A percentile compares a stretch with the other conserved stretches of the same genome.
These are phyloP conservation scores for Apophysomyces variabilis DNA, from an alignment of 371 early-diverging fungal species.

Conservation along the genomic window DNA sequence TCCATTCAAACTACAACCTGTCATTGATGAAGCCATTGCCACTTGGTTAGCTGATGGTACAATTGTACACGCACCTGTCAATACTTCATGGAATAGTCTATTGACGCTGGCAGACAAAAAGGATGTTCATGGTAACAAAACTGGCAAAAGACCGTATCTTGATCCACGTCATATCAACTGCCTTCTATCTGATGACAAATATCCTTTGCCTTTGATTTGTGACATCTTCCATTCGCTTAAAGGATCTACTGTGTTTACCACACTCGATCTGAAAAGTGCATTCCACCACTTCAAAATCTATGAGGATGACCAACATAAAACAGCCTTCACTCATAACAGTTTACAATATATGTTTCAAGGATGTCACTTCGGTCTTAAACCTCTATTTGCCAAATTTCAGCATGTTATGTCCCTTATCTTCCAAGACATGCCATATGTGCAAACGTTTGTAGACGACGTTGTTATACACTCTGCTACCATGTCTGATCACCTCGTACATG, in stretches of 20 bases:
- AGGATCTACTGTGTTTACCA: conserved; percentile 18
- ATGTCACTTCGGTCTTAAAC: no score
- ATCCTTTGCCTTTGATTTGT: conserved; percentile 11
- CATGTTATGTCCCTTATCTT: conserved; percentile 20
- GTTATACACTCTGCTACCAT: conserved; percentile 3
- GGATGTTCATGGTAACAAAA: conserved; percentile 17
- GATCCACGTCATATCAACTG: conserved; percentile 9
- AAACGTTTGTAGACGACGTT: conserved; percentile 16
- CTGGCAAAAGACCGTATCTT: conserved; percentile 12
- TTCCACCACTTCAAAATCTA: conserved; percentile 28
- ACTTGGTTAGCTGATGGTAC: background rate
- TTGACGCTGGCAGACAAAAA: conserved; percentile 33
- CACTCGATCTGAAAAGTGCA: conserved; percentile 25
- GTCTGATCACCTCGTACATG: conserved; percentile 9
- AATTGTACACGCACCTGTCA: conserved; percentile 9
- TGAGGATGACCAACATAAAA: conserved; percentile 24
- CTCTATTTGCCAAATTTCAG: conserved; percentile 28
- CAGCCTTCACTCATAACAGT: no score
- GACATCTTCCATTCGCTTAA: conserved; percentile 9
- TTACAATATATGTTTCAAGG: no score
- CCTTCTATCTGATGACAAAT: conserved; percentile 8
- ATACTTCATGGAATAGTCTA: conserved; percentile 26
- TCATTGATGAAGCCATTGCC: no score
- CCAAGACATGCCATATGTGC: background rate
- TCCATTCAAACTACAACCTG: no score